A percentile compares a stretch with the other conserved stretches of the same genome.
Evolutionary conservation across 2,329 filamentous ascomycete species (phyloP).

Genomic region (Calonectria montana): DNA sequence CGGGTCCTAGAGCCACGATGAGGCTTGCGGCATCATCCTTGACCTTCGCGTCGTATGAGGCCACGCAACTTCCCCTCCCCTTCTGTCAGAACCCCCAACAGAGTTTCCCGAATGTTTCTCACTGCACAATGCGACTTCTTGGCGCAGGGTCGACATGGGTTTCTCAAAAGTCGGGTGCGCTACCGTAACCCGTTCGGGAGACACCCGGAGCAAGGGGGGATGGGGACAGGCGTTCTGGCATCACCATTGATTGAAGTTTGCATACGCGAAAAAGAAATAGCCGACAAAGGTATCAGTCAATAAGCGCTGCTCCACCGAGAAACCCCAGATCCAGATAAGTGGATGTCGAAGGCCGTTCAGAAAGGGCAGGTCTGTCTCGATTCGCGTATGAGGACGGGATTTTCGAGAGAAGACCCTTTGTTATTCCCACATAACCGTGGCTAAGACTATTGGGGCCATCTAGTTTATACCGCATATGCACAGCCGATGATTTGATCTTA

Average conservation of each 20-base stretch:
- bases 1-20: slow-evolving; percentile 19
- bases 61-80: slow-evolving; percentile 28
- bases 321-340: background rate
- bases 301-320: background rate
- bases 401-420: background rate
- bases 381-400: background rate
- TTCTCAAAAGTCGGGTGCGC: slow-evolving; percentile 27
- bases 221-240: background rate
- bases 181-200: slow-evolving; percentile 22
- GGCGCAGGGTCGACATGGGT: slow-evolving; percentile 6
- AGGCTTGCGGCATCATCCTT: background rate
- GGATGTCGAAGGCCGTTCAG: slow-evolving; percentile 5
- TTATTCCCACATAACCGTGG: no score
- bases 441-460: background rate
- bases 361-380: slow-evolving; percentile 15
- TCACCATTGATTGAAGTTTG: slow-evolving; percentile 11
- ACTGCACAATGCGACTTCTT: slow-evolving; percentile 1
- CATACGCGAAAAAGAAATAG: background rate
- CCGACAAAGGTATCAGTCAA: background rate
- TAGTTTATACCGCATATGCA: background rate
- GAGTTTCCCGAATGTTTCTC: slow-evolving; percentile 19
- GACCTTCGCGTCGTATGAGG: slow-evolving; percentile 30
- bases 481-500: background rate
- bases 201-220: background rate
- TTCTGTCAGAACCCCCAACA: slow-evolving; percentile 1